Percentiles rank a stretch among this genome's conserved stretches.
These are phyloP conservation scores for Claviceps purpurea DNA, from an alignment of 2,329 filamentous ascomycete genomes.

Conservation along the genomic window DNA sequence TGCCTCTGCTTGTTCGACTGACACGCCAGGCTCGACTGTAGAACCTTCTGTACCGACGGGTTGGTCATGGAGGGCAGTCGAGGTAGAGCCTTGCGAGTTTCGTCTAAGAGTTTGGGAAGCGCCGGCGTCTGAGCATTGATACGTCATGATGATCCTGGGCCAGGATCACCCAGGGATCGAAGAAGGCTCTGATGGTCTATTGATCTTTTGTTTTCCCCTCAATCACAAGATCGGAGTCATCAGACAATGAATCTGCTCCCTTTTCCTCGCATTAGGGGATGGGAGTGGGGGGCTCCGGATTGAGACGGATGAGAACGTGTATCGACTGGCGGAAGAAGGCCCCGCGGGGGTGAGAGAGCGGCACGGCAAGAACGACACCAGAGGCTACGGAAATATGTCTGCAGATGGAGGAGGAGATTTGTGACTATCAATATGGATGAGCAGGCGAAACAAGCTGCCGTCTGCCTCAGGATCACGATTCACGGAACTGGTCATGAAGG, in stretches of 20 bases:
- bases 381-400: neutral
- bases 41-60: neutral
- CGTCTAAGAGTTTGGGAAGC: neutral
- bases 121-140: neutral
- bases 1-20: constrained; percentile 52
- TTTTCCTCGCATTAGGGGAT: too few species aligned
- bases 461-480: neutral
- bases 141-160: neutral
- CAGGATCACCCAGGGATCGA: neutral
- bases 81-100: neutral
- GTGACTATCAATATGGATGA: neutral
- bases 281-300: neutral
- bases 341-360: neutral
- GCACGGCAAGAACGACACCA: neutral
- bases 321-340: neutral
- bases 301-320: neutral
- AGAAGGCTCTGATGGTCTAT: neutral
- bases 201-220: neutral
- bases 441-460: neutral
- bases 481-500: neutral
- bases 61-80: neutral
- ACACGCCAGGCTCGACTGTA: constrained; percentile 33
- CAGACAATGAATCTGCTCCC: neutral
- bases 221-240: neutral
- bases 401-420: neutral